Base-by-base conservation (phyloP, 2,329 filamentous ascomycete species). In the Pezicula radicicola region DNA sequence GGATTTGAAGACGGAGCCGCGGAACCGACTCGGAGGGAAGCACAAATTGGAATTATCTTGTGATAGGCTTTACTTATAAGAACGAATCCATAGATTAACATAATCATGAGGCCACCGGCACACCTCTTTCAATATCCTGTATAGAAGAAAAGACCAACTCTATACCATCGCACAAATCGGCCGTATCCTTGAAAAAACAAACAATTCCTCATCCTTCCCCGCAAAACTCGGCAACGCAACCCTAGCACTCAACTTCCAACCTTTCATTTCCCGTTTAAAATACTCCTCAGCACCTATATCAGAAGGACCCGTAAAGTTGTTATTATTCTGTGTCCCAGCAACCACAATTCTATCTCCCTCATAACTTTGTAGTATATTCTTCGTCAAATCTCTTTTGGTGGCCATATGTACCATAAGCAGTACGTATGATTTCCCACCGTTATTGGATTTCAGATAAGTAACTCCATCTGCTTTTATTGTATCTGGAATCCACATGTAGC, bases 141-240 rank as follows among this genome's bases (percentile, higher is more conserved):
- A 21, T 5, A 3, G 5, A 21, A 5, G 21, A 21, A 3, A 21
- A 21, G 21, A 21, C 21, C 21, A 21, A 21, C 5, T 21, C 21
- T n/a, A 21, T 21, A 21, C 21, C 21, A 21, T 21, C 21, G 21
- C 5, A 21, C 21, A 21, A 21, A 3, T 21, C 5, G 21, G 21
- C 21, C 21, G 21, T 3, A 21, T 58, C 35, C 33, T 56, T 39
- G 42, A 53, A 56, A 54, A 90, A 18, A 89, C 77, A 68, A 84
- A 91, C 50, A 91, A 63, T 0, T 83, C 87, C 69, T 91, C 87
- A 60, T 91, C 88, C 67, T 91, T 91, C 27, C 84, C 87, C 3
- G 86, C 82, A 68, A 91, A 91, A 66, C 85, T 89, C 19, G 87
- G 87, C 63, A 91, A 66, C 4, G 87, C 78, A 55, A 90, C 75